Percentiles rank a stretch among this genome's conserved stretches.
These are phyloP conservation scores for Stachybotrys chartarum DNA, from an alignment of 2,329 filamentous ascomycete species.

Conservation along the genomic window DNA sequence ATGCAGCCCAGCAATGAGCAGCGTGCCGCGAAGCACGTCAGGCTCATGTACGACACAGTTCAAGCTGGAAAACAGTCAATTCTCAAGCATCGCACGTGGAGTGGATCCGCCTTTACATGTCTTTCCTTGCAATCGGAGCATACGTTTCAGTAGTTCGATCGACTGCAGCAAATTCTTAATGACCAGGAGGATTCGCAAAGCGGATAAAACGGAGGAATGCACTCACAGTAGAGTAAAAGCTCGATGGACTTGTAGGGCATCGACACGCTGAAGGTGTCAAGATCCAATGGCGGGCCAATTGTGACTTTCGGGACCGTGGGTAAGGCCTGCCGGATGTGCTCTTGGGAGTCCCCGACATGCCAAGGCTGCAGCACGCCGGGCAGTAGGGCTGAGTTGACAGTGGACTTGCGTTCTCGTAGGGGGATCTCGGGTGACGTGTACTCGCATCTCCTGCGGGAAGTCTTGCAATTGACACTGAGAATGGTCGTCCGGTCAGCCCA, in stretches of 20 bases:
- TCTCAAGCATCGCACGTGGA: background rate
- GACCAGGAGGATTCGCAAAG: background rate
- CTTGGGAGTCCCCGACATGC: slow-evolving; percentile 1
- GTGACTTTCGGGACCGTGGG: background rate
- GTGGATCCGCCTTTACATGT: slow-evolving; percentile 3
- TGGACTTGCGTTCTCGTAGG: slow-evolving; percentile 9
- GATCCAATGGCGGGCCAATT: slow-evolving; percentile 3
- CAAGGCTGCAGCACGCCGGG: slow-evolving; percentile 14
- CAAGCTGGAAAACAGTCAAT: slow-evolving; percentile 4
- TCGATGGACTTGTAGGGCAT: slow-evolving; percentile 14
- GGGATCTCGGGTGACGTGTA: slow-evolving; percentile 6
- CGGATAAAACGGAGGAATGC: slow-evolving; percentile 1
- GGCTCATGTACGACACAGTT: slow-evolving; percentile 5
- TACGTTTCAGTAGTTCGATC: background rate
- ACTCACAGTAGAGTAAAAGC: slow-evolving; percentile 13
- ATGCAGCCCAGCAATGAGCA: slow-evolving; percentile 13
- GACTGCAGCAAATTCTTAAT: background rate
- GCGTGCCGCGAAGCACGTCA: slow-evolving; percentile 9
- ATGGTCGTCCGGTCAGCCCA: background rate
- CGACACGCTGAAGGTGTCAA: slow-evolving; percentile 5
- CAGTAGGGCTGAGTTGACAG: slow-evolving; percentile 2
- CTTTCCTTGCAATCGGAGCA: background rate
- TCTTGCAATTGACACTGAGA: slow-evolving; percentile 8
- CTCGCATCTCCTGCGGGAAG: slow-evolving; percentile 3
- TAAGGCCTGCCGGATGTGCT: background rate